Evolutionary conservation across 2,329 filamentous ascomycete genomes (phyloP), one percentile per base, ranked within the genome.

Genomic region (Zymoseptoria tritici): DNA sequence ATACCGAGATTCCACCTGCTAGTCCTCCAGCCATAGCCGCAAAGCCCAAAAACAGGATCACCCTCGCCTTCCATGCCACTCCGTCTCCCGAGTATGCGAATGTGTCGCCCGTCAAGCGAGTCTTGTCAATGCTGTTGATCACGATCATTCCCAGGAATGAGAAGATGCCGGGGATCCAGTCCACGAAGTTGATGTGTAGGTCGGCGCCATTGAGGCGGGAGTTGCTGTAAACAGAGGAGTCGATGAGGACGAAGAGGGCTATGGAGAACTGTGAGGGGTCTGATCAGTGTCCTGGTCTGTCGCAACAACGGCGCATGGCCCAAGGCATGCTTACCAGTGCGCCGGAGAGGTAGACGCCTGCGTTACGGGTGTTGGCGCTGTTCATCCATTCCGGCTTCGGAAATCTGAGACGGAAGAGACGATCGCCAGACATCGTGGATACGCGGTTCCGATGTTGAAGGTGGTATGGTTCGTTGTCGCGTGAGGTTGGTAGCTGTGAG

Each of bases 121-220:
- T 81, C 75, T 88, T 88, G 70, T 89, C 85, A 69, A 89, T 88
- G 62, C 80, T 84, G 74, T 88, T 88, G 78, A 88, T 88, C 67
- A 88, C 84, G 55, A 88, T 79, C 85, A 88, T 88, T 61, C 85
- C 85, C 31, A 88, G 79, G 61, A 83, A 80, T 51, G 83, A 86
- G 78, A 86, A 88, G 75, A 89, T 88, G 61, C 82, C 81, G 3
- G 85, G 86, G 66, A 89, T 85, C 85, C 85, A 89, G 77, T 89
- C 85, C 65, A 88, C 80, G 73, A 88, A 88, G 72, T 82, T 87
- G 70, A 88, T 80, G 74, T 88, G 84, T 63, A 72, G 71, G 60
- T 79, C 73, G 55, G 83, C 83, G 63, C 81, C 83, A 72, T 88
- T 88, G 69, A 79, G 79, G 57, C 77, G 68, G 60, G 84, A 85